Percentiles rank a stretch among this genome's conserved stretches.
Conservation (phyloP, 108 stramenopile genomes). For the Skeletonema tropicum region DNA sequence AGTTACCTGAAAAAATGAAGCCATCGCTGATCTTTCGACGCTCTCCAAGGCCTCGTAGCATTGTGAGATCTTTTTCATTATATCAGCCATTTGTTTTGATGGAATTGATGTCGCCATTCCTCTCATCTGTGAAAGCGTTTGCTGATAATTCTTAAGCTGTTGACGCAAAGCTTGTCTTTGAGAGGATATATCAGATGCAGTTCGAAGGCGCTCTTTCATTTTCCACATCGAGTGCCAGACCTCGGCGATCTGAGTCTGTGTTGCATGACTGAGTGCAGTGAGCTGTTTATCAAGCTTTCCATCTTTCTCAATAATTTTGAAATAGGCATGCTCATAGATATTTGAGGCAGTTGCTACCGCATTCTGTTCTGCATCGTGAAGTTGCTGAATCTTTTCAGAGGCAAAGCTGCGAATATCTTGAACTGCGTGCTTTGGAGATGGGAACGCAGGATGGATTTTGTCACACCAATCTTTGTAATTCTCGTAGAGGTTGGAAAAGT, state of each 20-base stretch:
- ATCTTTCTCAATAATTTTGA: constrained; percentile 70
- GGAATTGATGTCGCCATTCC: constrained; percentile 75
- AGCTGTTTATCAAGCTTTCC: constrained; percentile 77
- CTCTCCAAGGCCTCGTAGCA: constrained; percentile 75
- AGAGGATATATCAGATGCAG: constrained; percentile 70
- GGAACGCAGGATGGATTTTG: constrained; percentile 50
- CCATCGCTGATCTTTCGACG: constrained; percentile 65
- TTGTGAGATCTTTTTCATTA: constrained; percentile 86
- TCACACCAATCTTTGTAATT: constrained; percentile 74
- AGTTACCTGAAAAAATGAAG: constrained; percentile 72
- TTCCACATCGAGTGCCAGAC: constrained; percentile 85
- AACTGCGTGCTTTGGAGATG: constrained; percentile 15
- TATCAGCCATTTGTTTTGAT: constrained; percentile 81
- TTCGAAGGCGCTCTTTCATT: constrained; percentile 75
- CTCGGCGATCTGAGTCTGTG: constrained; percentile 66
- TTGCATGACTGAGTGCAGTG: constrained; percentile 68
- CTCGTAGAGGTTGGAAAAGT: constrained; percentile 84
- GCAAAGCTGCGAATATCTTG: constrained; percentile 73
- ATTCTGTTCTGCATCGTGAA: constrained; percentile 62
- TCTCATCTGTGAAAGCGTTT: constrained; percentile 70
- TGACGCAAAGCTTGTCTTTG: constrained; percentile 62
- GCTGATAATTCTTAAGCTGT: constrained; percentile 76
- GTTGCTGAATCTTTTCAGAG: constrained; percentile 65
- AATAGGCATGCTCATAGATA: constrained; percentile 63
- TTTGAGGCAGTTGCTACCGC: constrained; percentile 69